Base-by-base conservation (phyloP, 257 asterid genomes). In the Capsicum rhomboideum region DNA sequence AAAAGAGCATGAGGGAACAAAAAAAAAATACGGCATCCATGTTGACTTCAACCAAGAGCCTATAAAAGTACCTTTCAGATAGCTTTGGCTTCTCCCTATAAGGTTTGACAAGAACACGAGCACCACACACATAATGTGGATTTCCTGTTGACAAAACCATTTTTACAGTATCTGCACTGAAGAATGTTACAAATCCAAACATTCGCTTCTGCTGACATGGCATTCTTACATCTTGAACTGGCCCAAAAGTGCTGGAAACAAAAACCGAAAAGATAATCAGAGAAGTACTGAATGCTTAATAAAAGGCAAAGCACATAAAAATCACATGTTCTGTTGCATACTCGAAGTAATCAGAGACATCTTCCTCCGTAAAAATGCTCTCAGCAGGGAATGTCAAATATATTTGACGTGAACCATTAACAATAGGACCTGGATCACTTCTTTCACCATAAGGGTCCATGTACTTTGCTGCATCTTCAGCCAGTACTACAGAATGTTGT, bases 51-150 rank as follows among this genome's bases (percentile, higher is more conserved):
- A 37, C 7, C 50, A 4, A 69, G 37, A 64, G 68, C 82, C 52
- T 37, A 80, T 58, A 72, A 12, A 29, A 28, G 67, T 83, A 93
- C 98, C 96, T 92, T 55, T 93, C 98, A 2, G 86, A 81, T 66
- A 86, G 90, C 89, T 93, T 93, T 8, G 92, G 78, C 87, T 96
- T 96, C 83, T 96, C 99, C 74, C 96, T 80, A 68, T 96, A 96
- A 9, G 97, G 99, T 87, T 96, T 96, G 83, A 93, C 99, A 56
- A 94, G 99, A 23, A 96, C 96, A 34, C 99, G 99, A 82, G 98
- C 93, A 52, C 93, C 97, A 63, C 97, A 92, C 31, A 96, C 93
- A 83, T 82, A 93, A 85, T 96, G 99, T 34, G 99, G 99, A 88
- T 93, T 96, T 58, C 96, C 97, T 85, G 88, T 93, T 0, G 94